phyloP scores from a whole-genome alignment of 176 grass and related monocot genomes.

The Triticum turgidum region DNA sequence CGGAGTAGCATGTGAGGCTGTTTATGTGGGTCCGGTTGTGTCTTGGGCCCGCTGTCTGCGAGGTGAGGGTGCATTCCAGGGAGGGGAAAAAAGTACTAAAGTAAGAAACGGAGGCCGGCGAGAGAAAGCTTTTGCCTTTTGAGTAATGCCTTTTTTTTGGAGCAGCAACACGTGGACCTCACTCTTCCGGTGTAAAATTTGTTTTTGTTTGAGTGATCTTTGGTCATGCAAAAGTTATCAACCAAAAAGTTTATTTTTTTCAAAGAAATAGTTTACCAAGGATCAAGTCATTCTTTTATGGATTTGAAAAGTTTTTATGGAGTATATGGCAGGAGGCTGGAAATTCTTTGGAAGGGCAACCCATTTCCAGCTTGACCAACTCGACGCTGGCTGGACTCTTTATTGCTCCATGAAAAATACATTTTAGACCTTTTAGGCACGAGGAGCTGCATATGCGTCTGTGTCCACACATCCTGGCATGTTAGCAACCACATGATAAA shows the following conservation, averaged over 20 bases:
- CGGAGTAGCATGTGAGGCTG: not conserved
- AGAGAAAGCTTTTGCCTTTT: constrained; percentile 41
- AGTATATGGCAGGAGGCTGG: not conserved
- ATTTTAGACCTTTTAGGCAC: constrained; percentile 32
- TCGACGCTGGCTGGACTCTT: not conserved
- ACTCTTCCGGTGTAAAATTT: not conserved
- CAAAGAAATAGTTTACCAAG: not conserved
- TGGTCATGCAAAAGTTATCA: not conserved
- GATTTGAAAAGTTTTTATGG: not conserved
- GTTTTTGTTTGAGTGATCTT: too few relatives aligned
- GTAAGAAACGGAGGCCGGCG: not conserved
- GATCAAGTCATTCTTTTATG: not conserved
- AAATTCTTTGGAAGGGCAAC: not conserved
- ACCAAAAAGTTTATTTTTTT: not conserved
- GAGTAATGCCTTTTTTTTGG: not conserved
- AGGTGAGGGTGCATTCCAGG: not conserved
- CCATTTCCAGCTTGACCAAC: constrained; percentile 17
- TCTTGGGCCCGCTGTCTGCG: not conserved
- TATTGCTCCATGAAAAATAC: not conserved
- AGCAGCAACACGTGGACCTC: constrained; percentile 15
- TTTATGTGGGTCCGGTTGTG: accelerated
- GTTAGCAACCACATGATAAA: constrained; percentile 41
- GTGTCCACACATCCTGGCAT: constrained; percentile 33
- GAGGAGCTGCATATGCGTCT: not conserved
- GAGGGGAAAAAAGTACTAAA: constrained; percentile 8